Evolutionary conservation across 2,329 filamentous ascomycete genomes (phyloP).

Genomic region (Colletotrichum limetticola): DNA sequence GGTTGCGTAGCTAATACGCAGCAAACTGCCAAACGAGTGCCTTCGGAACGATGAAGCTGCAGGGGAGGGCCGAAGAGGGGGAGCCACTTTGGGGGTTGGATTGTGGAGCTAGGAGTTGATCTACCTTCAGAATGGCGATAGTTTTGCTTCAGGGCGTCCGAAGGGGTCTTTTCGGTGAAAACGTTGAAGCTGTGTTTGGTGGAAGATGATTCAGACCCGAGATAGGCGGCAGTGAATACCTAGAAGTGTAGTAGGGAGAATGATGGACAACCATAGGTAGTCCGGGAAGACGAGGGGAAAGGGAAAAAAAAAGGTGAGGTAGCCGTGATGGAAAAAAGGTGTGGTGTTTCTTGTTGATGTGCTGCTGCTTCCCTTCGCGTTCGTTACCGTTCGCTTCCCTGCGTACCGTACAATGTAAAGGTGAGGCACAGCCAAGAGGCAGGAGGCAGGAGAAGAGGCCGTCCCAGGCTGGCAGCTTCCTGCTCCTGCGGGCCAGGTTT

Average conservation of each 20-base stretch:
- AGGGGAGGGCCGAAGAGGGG: background rate
- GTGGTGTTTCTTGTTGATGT: conserved; percentile 1
- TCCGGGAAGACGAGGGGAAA: background rate
- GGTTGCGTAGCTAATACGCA: background rate
- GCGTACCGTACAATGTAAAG: background rate
- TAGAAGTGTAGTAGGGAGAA: too few relatives aligned
- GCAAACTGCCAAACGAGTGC: background rate
- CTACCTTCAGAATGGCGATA: conserved; percentile 34
- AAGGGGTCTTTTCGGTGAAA: background rate
- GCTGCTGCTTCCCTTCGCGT: background rate
- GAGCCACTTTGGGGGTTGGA: conserved; percentile 1
- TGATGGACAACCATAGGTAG: background rate
- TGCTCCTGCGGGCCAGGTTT: conserved; percentile 5
- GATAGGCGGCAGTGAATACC: background rate
- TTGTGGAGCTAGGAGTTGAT: conserved; percentile 33
- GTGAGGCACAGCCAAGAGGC: too few relatives aligned
- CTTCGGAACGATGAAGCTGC: background rate
- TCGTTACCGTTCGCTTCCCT: background rate
- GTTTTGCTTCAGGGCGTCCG: conserved; percentile 27
- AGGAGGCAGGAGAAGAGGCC: background rate
- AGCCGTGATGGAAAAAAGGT: background rate
- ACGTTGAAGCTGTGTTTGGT: background rate
- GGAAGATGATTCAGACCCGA: background rate
- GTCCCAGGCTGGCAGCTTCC: background rate
- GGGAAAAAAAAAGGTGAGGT: background rate